Evolutionary conservation across 129 eudicot species (phyloP).

Genomic region (Chrysanthemum seticuspe): DNA sequence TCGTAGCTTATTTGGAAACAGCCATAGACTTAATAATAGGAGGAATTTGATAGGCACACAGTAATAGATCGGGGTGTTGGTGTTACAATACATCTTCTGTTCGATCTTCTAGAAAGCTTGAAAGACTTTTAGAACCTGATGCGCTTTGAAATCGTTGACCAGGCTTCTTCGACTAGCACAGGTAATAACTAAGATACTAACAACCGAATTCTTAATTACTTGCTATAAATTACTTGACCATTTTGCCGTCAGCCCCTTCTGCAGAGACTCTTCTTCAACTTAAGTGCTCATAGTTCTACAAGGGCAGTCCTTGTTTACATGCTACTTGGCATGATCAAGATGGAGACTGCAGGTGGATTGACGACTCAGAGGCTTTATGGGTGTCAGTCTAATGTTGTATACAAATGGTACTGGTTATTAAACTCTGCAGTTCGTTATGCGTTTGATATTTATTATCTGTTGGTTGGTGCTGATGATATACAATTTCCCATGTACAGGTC

Average conservation of each 20-base stretch:
- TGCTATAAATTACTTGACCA: slow-evolving; percentile 9
- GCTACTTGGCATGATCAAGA: slow-evolving; percentile 75
- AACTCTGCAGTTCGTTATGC: neutral
- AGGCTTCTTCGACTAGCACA: slow-evolving; percentile 87
- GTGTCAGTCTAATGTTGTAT: slow-evolving; percentile 86
- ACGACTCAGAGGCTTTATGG: slow-evolving; percentile 87
- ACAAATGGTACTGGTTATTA: slow-evolving; percentile 54
- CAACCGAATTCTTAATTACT: neutral
- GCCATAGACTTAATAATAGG: slow-evolving; percentile 65
- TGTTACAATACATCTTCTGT: slow-evolving; percentile 61
- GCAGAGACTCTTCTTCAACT: slow-evolving; percentile 79
- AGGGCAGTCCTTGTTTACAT: slow-evolving; percentile 69
- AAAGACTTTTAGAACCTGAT: slow-evolving; percentile 79
- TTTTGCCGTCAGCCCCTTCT: slow-evolving; percentile 77
- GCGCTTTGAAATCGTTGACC: slow-evolving; percentile 78
- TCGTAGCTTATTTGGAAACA: slow-evolving; percentile 88
- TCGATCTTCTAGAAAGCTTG: slow-evolving; percentile 47
- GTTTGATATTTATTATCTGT: slow-evolving; percentile 10
- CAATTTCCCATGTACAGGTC: slow-evolving; percentile 51
- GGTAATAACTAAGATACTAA: slow-evolving; percentile 34
- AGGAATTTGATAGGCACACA: slow-evolving; percentile 83
- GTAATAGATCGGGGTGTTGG: slow-evolving; percentile 94
- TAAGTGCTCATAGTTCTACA: slow-evolving; percentile 79
- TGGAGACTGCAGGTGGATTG: slow-evolving; percentile 56
- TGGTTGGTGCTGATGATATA: slow-evolving; percentile 18